A percentile compares a stretch with the other conserved stretches of the same genome.
These are phyloP conservation scores for Ramularia collo-cygni DNA, from an alignment of 2,329 filamentous ascomycete genomes.

Conservation along the genomic window DNA sequence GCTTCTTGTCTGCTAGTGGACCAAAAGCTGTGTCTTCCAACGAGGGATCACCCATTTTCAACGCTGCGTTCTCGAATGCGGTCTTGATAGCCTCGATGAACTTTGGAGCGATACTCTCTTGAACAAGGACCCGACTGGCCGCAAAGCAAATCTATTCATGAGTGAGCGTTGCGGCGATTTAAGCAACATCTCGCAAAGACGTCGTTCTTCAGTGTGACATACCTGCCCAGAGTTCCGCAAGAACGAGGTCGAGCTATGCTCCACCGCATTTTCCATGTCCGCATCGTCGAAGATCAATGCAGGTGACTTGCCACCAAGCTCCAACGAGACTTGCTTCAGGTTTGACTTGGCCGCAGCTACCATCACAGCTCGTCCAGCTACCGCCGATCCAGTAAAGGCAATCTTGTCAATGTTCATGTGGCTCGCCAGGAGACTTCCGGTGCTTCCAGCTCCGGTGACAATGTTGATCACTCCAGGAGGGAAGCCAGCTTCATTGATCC, in stretches of 20 bases:
- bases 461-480: slow-evolving; percentile 40
- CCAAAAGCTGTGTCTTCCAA: slow-evolving; percentile 32
- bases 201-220: no score
- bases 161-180: no score
- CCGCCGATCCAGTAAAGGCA: slow-evolving; percentile 41
- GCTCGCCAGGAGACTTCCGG: slow-evolving; percentile 21
- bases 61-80: slow-evolving; percentile 20
- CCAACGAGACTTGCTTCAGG: slow-evolving; percentile 43
- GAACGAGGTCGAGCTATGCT: slow-evolving; percentile 7
- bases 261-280: slow-evolving; percentile 32
- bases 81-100: slow-evolving; percentile 37
- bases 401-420: slow-evolving; percentile 47
- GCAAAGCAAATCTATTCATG: slow-evolving; percentile 43
- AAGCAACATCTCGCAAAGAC: no score
- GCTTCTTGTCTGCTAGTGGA: slow-evolving; percentile 46
- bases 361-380: slow-evolving; percentile 39
- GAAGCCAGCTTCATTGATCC: slow-evolving; percentile 41
- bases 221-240: slow-evolving; percentile 14
- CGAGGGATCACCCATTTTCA: slow-evolving; percentile 23
- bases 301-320: slow-evolving; percentile 44
- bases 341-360: slow-evolving; percentile 30
- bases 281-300: slow-evolving; percentile 42
- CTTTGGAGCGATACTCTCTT: slow-evolving; percentile 39
- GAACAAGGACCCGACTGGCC: slow-evolving; percentile 26
- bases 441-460: slow-evolving; percentile 36